Percentiles rank a stretch among this genome's conserved stretches.
phyloP scores from a whole-genome alignment of 225 moss, liverwort and hornwort species.

The Polytrichum commune region DNA sequence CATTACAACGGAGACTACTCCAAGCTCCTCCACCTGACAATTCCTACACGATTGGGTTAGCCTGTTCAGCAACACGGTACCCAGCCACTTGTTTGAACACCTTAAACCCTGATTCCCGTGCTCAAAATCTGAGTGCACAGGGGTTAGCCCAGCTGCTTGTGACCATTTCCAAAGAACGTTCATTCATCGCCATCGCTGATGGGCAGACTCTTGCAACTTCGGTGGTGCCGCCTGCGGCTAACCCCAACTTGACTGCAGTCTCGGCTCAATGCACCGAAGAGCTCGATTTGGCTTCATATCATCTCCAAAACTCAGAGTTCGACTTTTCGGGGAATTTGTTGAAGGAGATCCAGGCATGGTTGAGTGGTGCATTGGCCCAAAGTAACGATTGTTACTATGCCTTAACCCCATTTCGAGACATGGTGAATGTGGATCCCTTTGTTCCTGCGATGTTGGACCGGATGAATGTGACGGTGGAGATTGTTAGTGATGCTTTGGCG shows the following conservation, averaged over 20 bases:
- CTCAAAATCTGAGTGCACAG: constrained; percentile 16
- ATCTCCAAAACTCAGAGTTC: constrained; percentile 29
- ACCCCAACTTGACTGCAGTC: constrained; percentile 45
- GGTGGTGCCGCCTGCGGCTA: constrained; percentile 11
- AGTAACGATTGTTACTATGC: constrained; percentile 69
- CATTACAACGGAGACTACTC: no score
- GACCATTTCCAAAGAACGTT: constrained; percentile 28
- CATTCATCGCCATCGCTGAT: constrained; percentile 18
- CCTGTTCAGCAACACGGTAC: constrained; percentile 60
- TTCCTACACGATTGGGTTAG: constrained; percentile 9
- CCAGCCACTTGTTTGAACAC: constrained; percentile 36
- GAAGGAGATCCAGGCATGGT: constrained; percentile 65
- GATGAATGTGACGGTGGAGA: constrained; percentile 54
- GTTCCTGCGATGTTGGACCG: constrained; percentile 32
- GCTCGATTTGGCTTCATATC: constrained; percentile 42
- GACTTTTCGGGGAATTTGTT: constrained; percentile 15
- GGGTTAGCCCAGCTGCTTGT: constrained; percentile 33
- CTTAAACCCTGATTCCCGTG: constrained; percentile 26
- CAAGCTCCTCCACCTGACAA: no score
- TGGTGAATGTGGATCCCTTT: constrained; percentile 8
- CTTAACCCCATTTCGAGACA: constrained; percentile 26
- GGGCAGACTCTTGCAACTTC: constrained; percentile 12
- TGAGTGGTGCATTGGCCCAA: constrained; percentile 61
- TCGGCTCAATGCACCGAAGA: constrained; percentile 53
- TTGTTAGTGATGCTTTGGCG: constrained; percentile 66